Conservation (phyloP, 1,284 basidiomycete genomes). For the Heterobasidion irregulare region DNA sequence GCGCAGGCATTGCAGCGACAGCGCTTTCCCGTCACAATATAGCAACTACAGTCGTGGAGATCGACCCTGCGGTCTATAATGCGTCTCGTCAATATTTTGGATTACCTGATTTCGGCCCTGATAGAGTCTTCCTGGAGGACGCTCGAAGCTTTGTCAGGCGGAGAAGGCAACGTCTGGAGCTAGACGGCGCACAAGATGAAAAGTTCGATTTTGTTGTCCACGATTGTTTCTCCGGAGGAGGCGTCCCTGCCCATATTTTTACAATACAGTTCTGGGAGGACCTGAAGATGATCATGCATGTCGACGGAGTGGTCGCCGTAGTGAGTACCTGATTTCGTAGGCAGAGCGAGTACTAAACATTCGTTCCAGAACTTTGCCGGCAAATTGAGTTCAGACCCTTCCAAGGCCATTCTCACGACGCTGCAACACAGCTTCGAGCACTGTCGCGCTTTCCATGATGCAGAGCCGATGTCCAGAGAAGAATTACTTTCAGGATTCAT, state of each 20-base stretch:
- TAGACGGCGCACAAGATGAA: constrained; percentile 19
- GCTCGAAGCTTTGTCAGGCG: constrained; percentile 58
- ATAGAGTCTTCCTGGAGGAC: constrained; percentile 64
- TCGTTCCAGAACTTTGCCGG: constrained; percentile 67
- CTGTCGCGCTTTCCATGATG: constrained; percentile 80
- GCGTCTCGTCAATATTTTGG: constrained; percentile 76
- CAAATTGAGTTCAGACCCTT: constrained; percentile 48
- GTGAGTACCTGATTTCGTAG: constrained; percentile 35
- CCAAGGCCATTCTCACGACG: constrained; percentile 62
- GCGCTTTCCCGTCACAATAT: constrained; percentile 64
- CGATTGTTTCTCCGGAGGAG: constrained; percentile 88
- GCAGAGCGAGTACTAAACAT: constrained; percentile 22
- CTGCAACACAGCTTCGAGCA: constrained; percentile 57
- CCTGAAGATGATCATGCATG: constrained; percentile 54
- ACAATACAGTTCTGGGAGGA: constrained; percentile 77
- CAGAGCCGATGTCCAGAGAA: constrained; percentile 32
- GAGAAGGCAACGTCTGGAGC: constrained; percentile 24
- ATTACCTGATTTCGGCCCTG: constrained; percentile 50
- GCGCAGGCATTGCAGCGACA: constrained; percentile 73
- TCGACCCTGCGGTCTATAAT: constrained; percentile 83
- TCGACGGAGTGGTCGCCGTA: constrained; percentile 72
- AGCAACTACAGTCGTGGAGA: constrained; percentile 70
- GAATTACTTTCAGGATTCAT: constrained; percentile 48
- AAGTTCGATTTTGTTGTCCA: constrained; percentile 78
- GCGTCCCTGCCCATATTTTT: constrained; percentile 76